Base-by-base conservation (phyloP, 139 green algal species). In the Edaphochlamys debaryana region DNA sequence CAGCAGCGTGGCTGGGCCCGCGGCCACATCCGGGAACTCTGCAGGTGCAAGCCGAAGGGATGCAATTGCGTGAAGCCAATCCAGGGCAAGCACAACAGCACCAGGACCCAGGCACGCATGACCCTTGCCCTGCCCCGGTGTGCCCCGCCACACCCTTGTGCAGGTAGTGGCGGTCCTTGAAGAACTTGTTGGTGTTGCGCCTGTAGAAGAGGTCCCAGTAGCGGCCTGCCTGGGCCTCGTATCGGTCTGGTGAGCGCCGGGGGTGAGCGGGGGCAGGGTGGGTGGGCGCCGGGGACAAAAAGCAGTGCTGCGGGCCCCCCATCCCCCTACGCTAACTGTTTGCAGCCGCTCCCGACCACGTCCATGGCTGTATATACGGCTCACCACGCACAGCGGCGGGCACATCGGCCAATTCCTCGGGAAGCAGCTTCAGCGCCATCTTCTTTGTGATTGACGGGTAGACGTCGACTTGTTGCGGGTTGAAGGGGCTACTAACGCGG, bases 131-230 rank as follows among this genome's bases (percentile, higher is more conserved):
- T n/a, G n/a, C n/a, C n/a, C n/a, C n/a, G n/a, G n/a, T n/a, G n/a
- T n/a, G n/a, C n/a, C n/a, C n/a, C n/a, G 11, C 13, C 70, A 34
- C 54, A 94, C 91, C 87, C 93, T 82, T 72, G 22, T 91, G 80
- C 41, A 98, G 86, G 77, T 96, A 98, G 87, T 98, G 94, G 19
- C 96, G 67, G 85, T 98, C 94, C 69, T 96, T 97, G 92, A 96
- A 98, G 85, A 98, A 98, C 50, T 91, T 92, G 37, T 86, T 88
- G 0, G 62, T 71, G 79, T 98, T 94, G 32, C 79, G 68, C 34
- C 82, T 69, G 87, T 98, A 98, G 67, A 98, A 98, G 29, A 83
- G 36, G 79, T 98, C 93, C 95, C 95, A 98, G 72, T 94, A 92
- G 17, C 81, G 77, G 2, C 68, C 69, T 0, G 94, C 95, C 20